phyloP scores from a whole-genome alignment of 83 land plant genomes.

The Isoetes engelmannii region DNA sequence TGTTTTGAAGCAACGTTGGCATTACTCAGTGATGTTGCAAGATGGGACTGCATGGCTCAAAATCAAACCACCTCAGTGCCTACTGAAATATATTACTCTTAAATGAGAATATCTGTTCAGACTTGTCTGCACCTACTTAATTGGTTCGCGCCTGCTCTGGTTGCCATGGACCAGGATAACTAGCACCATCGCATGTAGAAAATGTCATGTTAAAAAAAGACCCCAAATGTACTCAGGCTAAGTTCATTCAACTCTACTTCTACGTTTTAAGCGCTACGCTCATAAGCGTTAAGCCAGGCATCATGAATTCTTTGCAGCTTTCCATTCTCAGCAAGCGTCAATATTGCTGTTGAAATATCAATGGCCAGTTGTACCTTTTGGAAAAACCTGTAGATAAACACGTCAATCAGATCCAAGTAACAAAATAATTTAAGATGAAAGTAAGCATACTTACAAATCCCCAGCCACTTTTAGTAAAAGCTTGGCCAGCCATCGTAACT shows the following conservation, averaged over 20 bases:
- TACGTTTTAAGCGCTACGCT: constrained; percentile 13
- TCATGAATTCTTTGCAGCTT: background rate
- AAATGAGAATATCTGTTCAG: too few species aligned
- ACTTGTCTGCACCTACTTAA: too few species aligned
- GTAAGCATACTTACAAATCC: constrained; percentile 99
- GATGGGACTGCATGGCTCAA: too few species aligned
- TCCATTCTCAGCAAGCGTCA: background rate
- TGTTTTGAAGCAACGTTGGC: too few species aligned
- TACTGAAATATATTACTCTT: too few species aligned
- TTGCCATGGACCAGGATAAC: too few species aligned
- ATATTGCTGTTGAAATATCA: background rate
- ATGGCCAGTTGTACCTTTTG: constrained; percentile 1
- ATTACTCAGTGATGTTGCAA: too few species aligned
- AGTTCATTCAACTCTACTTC: constrained; percentile 24
- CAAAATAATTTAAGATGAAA: too few species aligned
- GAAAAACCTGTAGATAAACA: constrained; percentile 8
- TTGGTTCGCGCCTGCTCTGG: too few species aligned
- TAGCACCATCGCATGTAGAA: too few species aligned
- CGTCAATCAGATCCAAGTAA: too few species aligned
- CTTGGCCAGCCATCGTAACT: constrained; percentile 61
- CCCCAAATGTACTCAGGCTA: constrained; percentile 44
- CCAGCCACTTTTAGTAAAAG: constrained; percentile 92
- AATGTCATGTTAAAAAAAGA: constrained; percentile 36
- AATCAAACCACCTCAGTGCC: too few species aligned
- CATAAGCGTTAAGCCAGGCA: constrained; percentile 8